Conservation (phyloP, 805 yeast genomes). For the Alloascoidea africana region DNA sequence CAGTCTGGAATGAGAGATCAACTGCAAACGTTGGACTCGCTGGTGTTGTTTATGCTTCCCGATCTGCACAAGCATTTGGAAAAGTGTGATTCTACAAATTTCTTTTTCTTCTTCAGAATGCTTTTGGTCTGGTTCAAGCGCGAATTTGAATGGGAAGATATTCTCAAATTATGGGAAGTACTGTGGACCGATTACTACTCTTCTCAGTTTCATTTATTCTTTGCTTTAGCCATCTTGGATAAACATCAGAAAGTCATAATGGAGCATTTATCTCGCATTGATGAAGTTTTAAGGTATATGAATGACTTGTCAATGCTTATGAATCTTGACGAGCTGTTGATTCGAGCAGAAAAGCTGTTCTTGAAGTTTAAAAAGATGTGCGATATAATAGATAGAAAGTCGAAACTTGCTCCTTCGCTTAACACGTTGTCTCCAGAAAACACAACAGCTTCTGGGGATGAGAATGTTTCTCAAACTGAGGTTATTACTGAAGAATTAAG, state of each 20-base stretch:
- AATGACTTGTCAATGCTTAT: slow-evolving; percentile 74
- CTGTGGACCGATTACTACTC: slow-evolving; percentile 80
- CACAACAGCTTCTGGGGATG: background rate
- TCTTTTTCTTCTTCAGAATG: slow-evolving; percentile 93
- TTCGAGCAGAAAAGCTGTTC: slow-evolving; percentile 76
- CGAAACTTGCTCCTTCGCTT: slow-evolving; percentile 3
- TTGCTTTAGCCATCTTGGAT: slow-evolving; percentile 81
- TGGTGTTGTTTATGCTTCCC: slow-evolving; percentile 87
- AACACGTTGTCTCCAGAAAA: background rate
- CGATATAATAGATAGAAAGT: slow-evolving; percentile 46
- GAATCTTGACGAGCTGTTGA: slow-evolving; percentile 60
- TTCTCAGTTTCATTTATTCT: slow-evolving; percentile 76
- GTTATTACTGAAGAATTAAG: slow-evolving; percentile 14
- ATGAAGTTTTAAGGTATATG: slow-evolving; percentile 84
- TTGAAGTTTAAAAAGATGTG: slow-evolving; percentile 69
- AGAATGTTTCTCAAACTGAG: slow-evolving; percentile 3
- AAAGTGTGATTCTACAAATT: slow-evolving; percentile 75
- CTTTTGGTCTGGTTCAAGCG: slow-evolving; percentile 89
- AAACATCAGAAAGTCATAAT: slow-evolving; percentile 70
- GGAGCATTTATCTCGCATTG: slow-evolving; percentile 62
- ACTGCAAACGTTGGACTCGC: slow-evolving; percentile 66
- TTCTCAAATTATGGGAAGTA: slow-evolving; percentile 79
- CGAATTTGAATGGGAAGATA: slow-evolving; percentile 70
- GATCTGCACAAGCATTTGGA: slow-evolving; percentile 68
- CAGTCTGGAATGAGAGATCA: slow-evolving; percentile 90